phyloP scores from a whole-genome alignment of 163 green algal genomes.

The Chlamydomonas reinhardtii region DNA sequence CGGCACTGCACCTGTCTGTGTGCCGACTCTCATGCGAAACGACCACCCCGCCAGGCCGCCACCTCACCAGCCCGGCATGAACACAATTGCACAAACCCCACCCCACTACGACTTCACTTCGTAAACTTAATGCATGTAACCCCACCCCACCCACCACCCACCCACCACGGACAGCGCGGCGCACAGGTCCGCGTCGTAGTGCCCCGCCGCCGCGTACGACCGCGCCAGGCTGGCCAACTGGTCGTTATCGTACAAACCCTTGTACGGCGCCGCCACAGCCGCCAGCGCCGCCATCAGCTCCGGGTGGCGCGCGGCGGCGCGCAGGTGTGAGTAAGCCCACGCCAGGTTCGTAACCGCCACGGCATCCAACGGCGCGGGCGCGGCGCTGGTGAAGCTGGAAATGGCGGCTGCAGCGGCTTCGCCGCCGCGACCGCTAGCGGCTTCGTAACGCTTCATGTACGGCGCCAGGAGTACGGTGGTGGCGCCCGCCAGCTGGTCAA shows the following conservation, averaged over 20 bases:
- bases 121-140: too few relatives aligned
- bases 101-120: too few relatives aligned
- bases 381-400: not conserved
- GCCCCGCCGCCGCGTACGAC: constrained; percentile 16
- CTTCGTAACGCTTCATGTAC: not conserved
- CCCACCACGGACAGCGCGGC: constrained; percentile 8
- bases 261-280: constrained; percentile 20
- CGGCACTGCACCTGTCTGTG: too few relatives aligned
- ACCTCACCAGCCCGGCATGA: too few relatives aligned
- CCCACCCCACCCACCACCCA: too few relatives aligned
- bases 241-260: constrained; percentile 7
- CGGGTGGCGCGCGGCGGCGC: not conserved
- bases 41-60: too few relatives aligned
- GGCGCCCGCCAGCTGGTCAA: not conserved
- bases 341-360: constrained; percentile 16
- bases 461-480: not conserved
- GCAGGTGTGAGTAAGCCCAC: not conserved
- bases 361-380: constrained; percentile 9
- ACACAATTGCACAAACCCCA: too few relatives aligned
- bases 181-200: constrained; percentile 22
- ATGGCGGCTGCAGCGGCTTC: not conserved
- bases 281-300: constrained; percentile 27
- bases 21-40: too few relatives aligned
- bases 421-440: not conserved
- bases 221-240: not conserved